Evolutionary conservation across 176 grass and related monocot genomes (phyloP).

Genomic region (Oryza meyeriana): DNA sequence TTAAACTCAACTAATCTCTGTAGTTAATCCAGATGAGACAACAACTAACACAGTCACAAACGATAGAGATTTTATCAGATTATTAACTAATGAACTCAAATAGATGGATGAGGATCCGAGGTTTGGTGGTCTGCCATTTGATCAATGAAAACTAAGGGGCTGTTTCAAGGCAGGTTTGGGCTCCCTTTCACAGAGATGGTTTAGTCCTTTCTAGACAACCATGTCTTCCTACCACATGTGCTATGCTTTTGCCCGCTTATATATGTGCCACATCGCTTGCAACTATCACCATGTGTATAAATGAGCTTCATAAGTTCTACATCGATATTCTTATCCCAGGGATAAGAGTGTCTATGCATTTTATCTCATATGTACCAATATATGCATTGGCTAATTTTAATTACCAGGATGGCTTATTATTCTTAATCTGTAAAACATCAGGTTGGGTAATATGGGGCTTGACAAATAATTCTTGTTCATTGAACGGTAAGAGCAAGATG

Average conservation of each 20-base stretch:
- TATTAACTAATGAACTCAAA: not conserved
- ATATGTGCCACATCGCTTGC: constrained; percentile 18
- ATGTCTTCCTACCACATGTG: constrained; percentile 21
- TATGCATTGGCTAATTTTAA: no score
- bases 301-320: no score
- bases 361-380: no score
- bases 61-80: not conserved
- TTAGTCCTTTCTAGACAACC: constrained; percentile 16
- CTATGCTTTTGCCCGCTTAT: constrained; percentile 26
- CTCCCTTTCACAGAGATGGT: constrained; percentile 41
- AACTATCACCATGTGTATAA: not conserved
- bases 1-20: not conserved
- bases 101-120: not conserved
- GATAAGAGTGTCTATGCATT: no score
- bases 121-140: constrained; percentile 48
- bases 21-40: constrained; percentile 18
- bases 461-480: no score
- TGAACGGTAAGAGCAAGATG: no score
- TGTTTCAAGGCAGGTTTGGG: constrained; percentile 14
- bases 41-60: constrained; percentile 22
- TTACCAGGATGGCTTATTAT: no score
- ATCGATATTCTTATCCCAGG: no score
- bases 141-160: not conserved
- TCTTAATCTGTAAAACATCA: no score
- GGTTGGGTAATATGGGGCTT: no score